Percentiles rank a stretch among this genome's conserved stretches.
phyloP scores from a whole-genome alignment of 2,329 filamentous ascomycete genomes.

The Tolypocladium capitatum region DNA sequence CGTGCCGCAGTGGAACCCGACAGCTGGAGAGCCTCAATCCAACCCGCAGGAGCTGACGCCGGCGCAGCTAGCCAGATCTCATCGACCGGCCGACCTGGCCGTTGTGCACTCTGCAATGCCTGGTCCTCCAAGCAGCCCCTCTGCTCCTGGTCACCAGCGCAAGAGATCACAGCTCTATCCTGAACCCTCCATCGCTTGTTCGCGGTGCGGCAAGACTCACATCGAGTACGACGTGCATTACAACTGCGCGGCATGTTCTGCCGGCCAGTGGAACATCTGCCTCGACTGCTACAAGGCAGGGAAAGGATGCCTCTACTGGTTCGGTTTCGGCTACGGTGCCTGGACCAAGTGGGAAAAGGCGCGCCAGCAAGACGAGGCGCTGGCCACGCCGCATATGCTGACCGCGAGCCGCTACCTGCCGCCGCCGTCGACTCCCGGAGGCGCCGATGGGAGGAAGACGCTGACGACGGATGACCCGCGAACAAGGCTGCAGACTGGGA shows the following conservation, averaged over 20 bases:
- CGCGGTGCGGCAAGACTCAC: slow-evolving; percentile 52
- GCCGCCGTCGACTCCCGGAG: slow-evolving; percentile 34
- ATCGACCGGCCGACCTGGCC: slow-evolving; percentile 27
- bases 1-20: slow-evolving; percentile 13
- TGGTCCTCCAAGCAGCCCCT: slow-evolving; percentile 19
- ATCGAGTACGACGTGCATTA: slow-evolving; percentile 84
- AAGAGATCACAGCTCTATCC: slow-evolving; percentile 38
- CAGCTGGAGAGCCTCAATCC: neutral
- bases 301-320: slow-evolving; percentile 75
- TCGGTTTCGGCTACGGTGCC: slow-evolving; percentile 68
- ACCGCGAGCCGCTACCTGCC: slow-evolving; percentile 42
- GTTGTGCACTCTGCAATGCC: slow-evolving; percentile 19
- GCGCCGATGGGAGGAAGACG: slow-evolving; percentile 41
- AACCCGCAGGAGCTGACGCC: slow-evolving; percentile 10
- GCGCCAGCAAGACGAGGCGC: slow-evolving; percentile 22
- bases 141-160: slow-evolving; percentile 23
- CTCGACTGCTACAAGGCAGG: slow-evolving; percentile 64
- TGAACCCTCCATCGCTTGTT: slow-evolving; percentile 64
- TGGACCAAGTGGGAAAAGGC: slow-evolving; percentile 51
- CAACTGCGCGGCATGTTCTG: slow-evolving; percentile 58
- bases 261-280: slow-evolving; percentile 68
- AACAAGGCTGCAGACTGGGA: slow-evolving; percentile 58
- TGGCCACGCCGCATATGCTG: slow-evolving; percentile 43
- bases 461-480: slow-evolving; percentile 55
- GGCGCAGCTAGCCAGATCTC: slow-evolving; percentile 11